Conservation (phyloP, 495 filamentous ascomycete genomes). For the Articulospora tetracladia region DNA sequence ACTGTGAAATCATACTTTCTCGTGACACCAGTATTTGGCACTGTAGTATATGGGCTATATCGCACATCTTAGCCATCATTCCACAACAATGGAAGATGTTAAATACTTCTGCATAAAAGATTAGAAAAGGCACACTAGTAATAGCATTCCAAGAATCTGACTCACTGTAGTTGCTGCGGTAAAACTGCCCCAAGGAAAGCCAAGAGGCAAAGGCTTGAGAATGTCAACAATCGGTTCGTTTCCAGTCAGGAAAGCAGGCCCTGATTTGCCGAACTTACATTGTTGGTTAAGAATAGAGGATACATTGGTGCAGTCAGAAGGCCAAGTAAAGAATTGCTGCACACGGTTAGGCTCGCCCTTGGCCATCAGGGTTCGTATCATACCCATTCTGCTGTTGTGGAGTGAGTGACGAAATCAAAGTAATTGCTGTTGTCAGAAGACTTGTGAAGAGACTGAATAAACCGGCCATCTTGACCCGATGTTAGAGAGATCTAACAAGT, state of each 20-base stretch:
- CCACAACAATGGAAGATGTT: conserved; percentile 35
- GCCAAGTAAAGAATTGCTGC: neutral
- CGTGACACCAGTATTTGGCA: conserved; percentile 27
- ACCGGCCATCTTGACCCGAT: neutral
- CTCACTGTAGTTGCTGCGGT: conserved; percentile 38
- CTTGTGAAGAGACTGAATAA: neutral
- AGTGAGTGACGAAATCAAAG: neutral
- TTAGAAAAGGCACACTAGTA: neutral
- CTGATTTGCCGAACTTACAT: no score
- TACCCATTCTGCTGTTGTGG: conserved; percentile 2
- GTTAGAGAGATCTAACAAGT: neutral
- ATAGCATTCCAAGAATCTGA: neutral
- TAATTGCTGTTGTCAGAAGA: neutral
- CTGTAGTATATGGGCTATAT: neutral
- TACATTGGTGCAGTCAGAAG: neutral
- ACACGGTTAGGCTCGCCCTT: neutral
- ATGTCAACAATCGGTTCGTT: neutral
- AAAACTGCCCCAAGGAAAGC: conserved; percentile 46
- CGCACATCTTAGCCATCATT: neutral
- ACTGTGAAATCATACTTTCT: conserved; percentile 40
- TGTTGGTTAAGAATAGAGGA: neutral
- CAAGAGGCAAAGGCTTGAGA: conserved; percentile 29
- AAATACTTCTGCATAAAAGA: neutral
- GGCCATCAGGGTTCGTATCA: neutral
- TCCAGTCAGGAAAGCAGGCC: no score